These are phyloP conservation scores for Melastoma malabathricum DNA, from an alignment of 345 rosid genomes.

Conservation along the genomic window DNA sequence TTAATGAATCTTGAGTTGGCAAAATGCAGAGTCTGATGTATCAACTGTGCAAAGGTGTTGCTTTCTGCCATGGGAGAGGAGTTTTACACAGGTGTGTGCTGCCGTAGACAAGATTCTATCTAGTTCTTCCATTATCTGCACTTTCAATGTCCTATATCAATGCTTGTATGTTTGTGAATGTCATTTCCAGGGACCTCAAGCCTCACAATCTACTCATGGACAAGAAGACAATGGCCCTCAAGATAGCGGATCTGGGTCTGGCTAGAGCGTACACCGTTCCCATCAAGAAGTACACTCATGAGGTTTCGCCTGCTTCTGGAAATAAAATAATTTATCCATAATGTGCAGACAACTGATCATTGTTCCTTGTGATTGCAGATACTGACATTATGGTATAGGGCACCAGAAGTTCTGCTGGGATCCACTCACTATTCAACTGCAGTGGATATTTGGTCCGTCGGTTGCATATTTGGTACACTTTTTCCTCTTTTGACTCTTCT, in stretches of 20 bases:
- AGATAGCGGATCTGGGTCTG: constrained; percentile 85
- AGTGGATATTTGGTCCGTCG: constrained; percentile 95
- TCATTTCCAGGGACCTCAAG: too few relatives aligned
- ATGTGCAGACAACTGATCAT: too few relatives aligned
- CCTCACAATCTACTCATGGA: too few relatives aligned
- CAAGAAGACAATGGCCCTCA: too few relatives aligned
- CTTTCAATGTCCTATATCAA: neutral
- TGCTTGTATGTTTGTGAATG: too few relatives aligned
- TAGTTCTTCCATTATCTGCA: neutral
- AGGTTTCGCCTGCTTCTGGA: too few relatives aligned
- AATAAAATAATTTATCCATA: too few relatives aligned
- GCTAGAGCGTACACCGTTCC: constrained; percentile 88
- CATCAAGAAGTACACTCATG: constrained; percentile 2
- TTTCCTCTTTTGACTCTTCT: neutral
- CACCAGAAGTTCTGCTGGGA: constrained; percentile 68
- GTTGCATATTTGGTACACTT: constrained; percentile 68
- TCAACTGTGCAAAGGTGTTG: constrained; percentile 88
- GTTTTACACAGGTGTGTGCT: constrained; percentile 68
- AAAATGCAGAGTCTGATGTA: constrained; percentile 74
- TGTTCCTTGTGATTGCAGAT: too few relatives aligned
- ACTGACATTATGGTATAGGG: too few relatives aligned
- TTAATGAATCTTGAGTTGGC: too few relatives aligned
- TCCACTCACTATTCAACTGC: constrained; percentile 95
- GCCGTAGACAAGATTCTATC: neutral
- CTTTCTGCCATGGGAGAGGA: constrained; percentile 96